These are phyloP conservation scores for Torulaspora pretoriensis DNA, from an alignment of 1,139 yeast genomes.

Conservation along the genomic window DNA sequence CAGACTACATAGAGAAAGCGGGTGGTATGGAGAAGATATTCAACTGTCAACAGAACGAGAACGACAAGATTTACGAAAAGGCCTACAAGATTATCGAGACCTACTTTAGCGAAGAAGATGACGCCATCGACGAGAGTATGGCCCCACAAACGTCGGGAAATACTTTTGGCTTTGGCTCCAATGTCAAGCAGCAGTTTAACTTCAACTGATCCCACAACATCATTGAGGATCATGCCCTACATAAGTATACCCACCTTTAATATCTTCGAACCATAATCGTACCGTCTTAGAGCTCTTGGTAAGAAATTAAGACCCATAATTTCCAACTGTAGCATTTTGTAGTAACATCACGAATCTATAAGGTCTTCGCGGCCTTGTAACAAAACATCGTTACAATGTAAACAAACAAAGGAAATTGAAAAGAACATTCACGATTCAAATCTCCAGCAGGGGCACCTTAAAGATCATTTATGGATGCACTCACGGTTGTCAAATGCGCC, in stretches of 20 bases:
- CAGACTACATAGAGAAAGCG: constrained; percentile 91
- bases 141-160: constrained; percentile 83
- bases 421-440: background rate
- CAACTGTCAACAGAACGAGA: constrained; percentile 86
- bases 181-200: constrained; percentile 38
- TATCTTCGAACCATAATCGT: background rate
- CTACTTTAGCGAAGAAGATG: constrained; percentile 83
- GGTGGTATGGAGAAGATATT: constrained; percentile 98
- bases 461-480: constrained; percentile 15
- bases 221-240: constrained; percentile 2
- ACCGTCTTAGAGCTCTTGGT: background rate
- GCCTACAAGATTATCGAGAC: constrained; percentile 87
- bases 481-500: constrained; percentile 10
- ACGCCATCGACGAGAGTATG: constrained; percentile 70
- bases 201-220: constrained; percentile 29
- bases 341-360: background rate
- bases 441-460: background rate
- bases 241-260: constrained; percentile 3
- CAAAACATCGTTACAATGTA: background rate
- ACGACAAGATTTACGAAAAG: constrained; percentile 87
- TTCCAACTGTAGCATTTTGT: background rate
- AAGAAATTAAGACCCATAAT: background rate
- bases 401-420: background rate
- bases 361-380: constrained; percentile 2
- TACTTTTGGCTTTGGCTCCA: constrained; percentile 81